Percentiles rank a stretch among this genome's conserved stretches.
Evolutionary conservation across 2,329 filamentous ascomycete species (phyloP).

Genomic region (Fusarium siculi): DNA sequence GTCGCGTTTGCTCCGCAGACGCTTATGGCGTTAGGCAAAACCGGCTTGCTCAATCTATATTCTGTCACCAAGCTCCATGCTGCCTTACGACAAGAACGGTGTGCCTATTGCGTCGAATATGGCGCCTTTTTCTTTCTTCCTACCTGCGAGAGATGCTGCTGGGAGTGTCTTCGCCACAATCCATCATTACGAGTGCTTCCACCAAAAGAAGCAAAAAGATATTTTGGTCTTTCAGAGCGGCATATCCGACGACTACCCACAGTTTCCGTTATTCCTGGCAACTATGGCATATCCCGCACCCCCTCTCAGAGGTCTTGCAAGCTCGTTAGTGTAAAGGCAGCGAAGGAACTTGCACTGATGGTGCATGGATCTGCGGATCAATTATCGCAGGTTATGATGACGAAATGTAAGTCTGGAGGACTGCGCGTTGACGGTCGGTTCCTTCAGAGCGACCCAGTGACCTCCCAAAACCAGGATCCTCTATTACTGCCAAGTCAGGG

Average conservation of each 20-base stretch:
- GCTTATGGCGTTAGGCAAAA: neutral
- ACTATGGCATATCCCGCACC: neutral
- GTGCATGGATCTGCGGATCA: neutral
- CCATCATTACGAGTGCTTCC: neutral
- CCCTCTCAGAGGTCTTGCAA: neutral
- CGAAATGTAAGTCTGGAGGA: neutral
- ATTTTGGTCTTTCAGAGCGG: neutral
- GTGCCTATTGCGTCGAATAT: neutral
- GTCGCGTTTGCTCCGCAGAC: neutral
- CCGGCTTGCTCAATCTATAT: neutral
- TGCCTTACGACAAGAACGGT: neutral
- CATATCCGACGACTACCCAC: neutral
- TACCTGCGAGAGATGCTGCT: too few relatives aligned
- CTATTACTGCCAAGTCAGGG: neutral
- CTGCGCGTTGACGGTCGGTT: neutral
- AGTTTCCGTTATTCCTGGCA: neutral
- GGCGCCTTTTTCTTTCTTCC: neutral
- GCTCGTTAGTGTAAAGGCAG: neutral
- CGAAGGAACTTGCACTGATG: neutral
- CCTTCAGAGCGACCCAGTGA: neutral
- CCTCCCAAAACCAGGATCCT: neutral
- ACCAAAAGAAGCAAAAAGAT: neutral
- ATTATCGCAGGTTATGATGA: neutral
- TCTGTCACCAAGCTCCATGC: neutral
- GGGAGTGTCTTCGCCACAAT: neutral